Evolutionary conservation across 2,329 filamentous ascomycete species (phyloP).

Genomic region (Cercospora beticola): DNA sequence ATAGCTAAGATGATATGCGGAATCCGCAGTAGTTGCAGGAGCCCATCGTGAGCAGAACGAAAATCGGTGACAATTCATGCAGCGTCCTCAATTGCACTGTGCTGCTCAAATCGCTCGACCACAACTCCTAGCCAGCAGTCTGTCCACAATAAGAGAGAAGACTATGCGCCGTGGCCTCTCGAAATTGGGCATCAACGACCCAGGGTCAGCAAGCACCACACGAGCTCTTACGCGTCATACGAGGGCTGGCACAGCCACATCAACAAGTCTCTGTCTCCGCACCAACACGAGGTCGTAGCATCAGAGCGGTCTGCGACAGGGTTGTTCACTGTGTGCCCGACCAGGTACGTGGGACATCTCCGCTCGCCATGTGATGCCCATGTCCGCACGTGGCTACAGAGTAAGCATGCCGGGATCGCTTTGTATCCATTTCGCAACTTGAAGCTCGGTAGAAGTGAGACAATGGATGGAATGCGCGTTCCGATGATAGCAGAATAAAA

Average conservation of each 20-base stretch:
- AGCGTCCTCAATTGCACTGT: too few relatives aligned
- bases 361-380: background rate
- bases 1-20: background rate
- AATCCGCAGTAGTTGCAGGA: background rate
- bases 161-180: background rate
- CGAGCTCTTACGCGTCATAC: background rate
- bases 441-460: background rate
- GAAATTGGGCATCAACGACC: background rate
- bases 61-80: background rate
- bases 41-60: background rate
- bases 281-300: background rate
- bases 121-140: background rate
- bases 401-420: background rate
- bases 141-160: background rate
- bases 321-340: background rate
- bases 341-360: background rate
- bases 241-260: background rate
- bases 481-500: background rate
- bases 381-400: background rate
- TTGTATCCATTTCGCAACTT: background rate
- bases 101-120: background rate
- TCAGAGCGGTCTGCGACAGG: background rate
- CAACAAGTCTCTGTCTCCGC: background rate
- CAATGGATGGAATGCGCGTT: background rate
- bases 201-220: background rate